These are phyloP conservation scores for Mycena alexandri DNA, from an alignment of 768 basidiomycete species.

Conservation along the genomic window DNA sequence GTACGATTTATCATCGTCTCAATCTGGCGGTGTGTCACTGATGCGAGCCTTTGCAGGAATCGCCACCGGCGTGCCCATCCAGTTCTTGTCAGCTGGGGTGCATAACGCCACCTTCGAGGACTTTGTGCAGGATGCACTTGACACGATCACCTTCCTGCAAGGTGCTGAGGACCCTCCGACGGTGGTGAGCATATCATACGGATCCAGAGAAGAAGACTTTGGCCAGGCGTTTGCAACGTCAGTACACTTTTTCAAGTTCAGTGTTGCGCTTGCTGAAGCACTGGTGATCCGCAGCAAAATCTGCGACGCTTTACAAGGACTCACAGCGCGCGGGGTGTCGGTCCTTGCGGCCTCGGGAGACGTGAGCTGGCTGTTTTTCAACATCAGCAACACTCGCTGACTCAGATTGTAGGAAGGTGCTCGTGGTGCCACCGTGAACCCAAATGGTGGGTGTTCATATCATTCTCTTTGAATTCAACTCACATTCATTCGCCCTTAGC, in stretches of 20 bases:
- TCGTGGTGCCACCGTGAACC: conserved; percentile 30
- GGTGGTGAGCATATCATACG: conserved; percentile 24
- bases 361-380: conserved; percentile 17
- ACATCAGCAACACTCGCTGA: conserved; percentile 17
- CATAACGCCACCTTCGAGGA: conserved; percentile 41
- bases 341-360: conserved; percentile 44
- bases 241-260: conserved; percentile 42
- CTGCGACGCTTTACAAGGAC: conserved; percentile 21
- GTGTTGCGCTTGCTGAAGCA: conserved; percentile 49
- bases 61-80: conserved; percentile 28
- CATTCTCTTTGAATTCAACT: conserved; percentile 23
- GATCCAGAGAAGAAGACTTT: conserved; percentile 12
- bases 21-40: conserved; percentile 9
- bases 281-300: conserved; percentile 40
- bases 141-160: conserved; percentile 21
- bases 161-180: conserved; percentile 21
- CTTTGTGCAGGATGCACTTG: conserved; percentile 10
- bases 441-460: conserved; percentile 26
- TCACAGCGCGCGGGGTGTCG: conserved; percentile 30
- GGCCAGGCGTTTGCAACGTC: conserved; percentile 21
- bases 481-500: conserved; percentile 24
- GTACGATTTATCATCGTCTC: conserved; percentile 12
- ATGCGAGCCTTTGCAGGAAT: conserved; percentile 17
- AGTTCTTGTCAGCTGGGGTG: conserved; percentile 20
- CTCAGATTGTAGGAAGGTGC: conserved; percentile 25